Percentiles rank a stretch among this genome's conserved stretches.
phyloP scores from a whole-genome alignment of 768 basidiomycete genomes.

The Suillus spraguei region DNA sequence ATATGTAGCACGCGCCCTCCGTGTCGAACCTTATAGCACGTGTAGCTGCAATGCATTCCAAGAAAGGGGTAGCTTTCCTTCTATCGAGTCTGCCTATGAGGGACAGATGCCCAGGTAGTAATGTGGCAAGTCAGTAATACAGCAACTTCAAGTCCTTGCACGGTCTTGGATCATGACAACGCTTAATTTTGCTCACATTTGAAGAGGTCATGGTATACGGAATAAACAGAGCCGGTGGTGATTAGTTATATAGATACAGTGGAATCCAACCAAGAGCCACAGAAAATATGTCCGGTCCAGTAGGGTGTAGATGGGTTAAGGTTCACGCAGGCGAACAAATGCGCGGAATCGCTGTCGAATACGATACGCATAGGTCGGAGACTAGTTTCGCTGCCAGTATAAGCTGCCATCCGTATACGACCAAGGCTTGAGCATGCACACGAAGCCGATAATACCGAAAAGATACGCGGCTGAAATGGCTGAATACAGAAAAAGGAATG shows the following conservation, averaged over 20 bases:
- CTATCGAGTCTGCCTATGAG: not conserved
- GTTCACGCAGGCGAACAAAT: not conserved
- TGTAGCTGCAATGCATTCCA: not conserved
- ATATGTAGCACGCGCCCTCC: not conserved
- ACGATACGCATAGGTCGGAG: not conserved
- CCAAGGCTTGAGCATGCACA: constrained; percentile 54
- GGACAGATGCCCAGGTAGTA: not conserved
- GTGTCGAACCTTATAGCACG: not conserved
- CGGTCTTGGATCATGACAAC: not conserved
- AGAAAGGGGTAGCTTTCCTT: not conserved
- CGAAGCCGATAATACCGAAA: constrained; percentile 61
- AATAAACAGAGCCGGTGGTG: not conserved
- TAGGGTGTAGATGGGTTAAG: not conserved
- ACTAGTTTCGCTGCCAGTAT: constrained; percentile 41
- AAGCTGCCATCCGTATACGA: constrained; percentile 41
- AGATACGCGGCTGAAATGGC: constrained; percentile 59
- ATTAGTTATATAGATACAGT: not conserved
- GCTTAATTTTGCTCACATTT: not conserved
- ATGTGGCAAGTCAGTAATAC: not conserved
- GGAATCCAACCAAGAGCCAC: not conserved
- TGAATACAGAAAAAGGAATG: constrained; percentile 30
- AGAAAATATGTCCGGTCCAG: not conserved
- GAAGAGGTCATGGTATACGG: not conserved
- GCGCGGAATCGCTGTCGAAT: not conserved
- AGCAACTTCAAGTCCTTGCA: not conserved